Evolutionary conservation across 2,329 filamentous ascomycete species (phyloP), one percentile per base, ranked within the genome.

Genomic region (Nemania bipapillata): DNA sequence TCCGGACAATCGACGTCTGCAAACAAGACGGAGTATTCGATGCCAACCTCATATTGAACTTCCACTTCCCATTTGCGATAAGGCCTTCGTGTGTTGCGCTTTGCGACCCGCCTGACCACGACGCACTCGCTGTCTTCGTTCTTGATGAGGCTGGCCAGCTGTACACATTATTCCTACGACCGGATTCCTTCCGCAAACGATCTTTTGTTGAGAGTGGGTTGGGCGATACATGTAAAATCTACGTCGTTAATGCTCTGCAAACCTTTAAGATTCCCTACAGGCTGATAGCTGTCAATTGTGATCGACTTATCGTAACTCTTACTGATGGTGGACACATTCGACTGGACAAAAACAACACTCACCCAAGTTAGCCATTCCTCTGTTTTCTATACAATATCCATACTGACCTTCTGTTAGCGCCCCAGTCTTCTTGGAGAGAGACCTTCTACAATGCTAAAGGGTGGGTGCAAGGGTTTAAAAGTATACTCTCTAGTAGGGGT

Each of bases 1-100:
- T 99, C 58, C 91, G 93, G 77, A 90, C 89, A 47, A 89, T 92
- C 68, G 96, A 99, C 80, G 82, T 97, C 72, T 91, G 89, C 78
- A 94, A 87, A 82, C 87, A 85, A 72, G 86, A 85, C 69, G 86
- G 85, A 73, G 86, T 89, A 24, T 81, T 84, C 50, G 93, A 96
- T 80, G 89, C 92, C 63, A 89, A 90, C 72, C 83, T 96, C 59
- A 90, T 92, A 4, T 84, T 97, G 58, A 89, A 93, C 74, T 87
- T 99, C 67, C 87, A 89, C 74, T 96, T 99, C 74, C 85, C 90
- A 20, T 87, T 89, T 65, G 83, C 88, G 5, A 92, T 98, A 55
- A 87, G 92, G 70, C 87, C 91, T 8, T 89, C 90, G 28, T 96
- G 95, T 72, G 87, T 99, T 69, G 92, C 91, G 11, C 88, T 99